Percentiles rank a stretch among this genome's conserved stretches.
These are phyloP conservation scores for Colletotrichum costaricense DNA, from an alignment of 2,329 filamentous ascomycete species.

Conservation along the genomic window DNA sequence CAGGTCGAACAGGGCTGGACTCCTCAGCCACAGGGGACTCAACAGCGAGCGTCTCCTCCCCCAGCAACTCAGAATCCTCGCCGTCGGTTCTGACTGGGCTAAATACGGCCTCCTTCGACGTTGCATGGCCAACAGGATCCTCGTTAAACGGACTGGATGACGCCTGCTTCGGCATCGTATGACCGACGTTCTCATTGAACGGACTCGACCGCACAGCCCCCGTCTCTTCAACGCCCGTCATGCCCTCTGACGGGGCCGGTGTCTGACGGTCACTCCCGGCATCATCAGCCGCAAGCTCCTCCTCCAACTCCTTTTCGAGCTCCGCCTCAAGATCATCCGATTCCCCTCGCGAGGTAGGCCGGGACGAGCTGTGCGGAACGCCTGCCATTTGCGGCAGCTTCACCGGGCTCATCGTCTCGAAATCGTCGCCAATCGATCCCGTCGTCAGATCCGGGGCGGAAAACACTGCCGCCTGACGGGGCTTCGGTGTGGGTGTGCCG, in stretches of 20 bases:
- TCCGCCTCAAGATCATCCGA: conserved; percentile 21
- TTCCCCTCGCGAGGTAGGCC: conserved; percentile 4
- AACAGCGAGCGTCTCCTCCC: not conserved
- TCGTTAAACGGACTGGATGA: not conserved
- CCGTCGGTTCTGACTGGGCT: not conserved
- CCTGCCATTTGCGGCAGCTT: conserved; percentile 1
- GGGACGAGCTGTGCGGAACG: not conserved
- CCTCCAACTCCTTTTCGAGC: conserved; percentile 27
- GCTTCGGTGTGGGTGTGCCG: conserved; percentile 23
- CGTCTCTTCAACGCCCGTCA: not conserved
- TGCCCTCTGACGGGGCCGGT: not conserved
- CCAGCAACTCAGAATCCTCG: not conserved
- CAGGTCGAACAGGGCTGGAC: not conserved
- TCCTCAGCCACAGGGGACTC: not conserved
- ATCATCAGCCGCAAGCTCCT: conserved; percentile 12
- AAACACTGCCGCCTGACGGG: not conserved
- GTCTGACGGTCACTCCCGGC: not conserved
- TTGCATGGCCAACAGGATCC: not conserved
- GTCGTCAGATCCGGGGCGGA: conserved; percentile 11
- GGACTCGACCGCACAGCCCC: not conserved
- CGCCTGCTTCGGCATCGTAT: not conserved
- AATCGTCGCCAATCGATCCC: conserved; percentile 7
- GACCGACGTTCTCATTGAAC: not conserved
- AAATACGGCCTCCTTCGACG: not conserved
- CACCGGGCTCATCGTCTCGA: conserved; percentile 35